phyloP scores from a whole-genome alignment of 257 asterid genomes.

The Solanum appendiculatum region DNA sequence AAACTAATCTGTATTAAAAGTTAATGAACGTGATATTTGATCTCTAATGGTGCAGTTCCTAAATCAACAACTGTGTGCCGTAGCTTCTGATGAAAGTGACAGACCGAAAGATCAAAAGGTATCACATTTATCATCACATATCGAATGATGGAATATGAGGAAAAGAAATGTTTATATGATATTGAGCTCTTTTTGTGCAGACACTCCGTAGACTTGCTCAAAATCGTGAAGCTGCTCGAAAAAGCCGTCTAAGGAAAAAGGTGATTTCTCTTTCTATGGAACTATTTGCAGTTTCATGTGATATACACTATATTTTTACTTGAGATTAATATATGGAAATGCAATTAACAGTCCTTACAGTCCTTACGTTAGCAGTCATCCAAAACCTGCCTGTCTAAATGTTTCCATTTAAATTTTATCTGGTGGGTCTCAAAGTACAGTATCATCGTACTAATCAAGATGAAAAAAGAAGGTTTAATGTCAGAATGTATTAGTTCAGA shows the following conservation, averaged over 20 bases:
- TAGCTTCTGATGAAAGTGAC: constrained; percentile 91
- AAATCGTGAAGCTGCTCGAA: constrained; percentile 98
- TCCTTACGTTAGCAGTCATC: not conserved
- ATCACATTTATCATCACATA: not conserved
- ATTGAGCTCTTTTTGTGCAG: constrained; percentile 17
- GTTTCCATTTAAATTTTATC: not conserved
- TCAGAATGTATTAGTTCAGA: not conserved
- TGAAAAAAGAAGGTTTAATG: not conserved
- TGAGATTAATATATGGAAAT: not conserved
- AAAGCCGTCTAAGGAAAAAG: constrained; percentile 84
- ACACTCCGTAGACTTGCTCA: constrained; percentile 94
- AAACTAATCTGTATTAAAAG: not conserved
- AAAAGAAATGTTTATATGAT: not conserved
- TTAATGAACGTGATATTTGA: not conserved
- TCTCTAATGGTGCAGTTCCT: constrained; percentile 37
- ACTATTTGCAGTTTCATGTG: not conserved
- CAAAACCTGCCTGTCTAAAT: not conserved
- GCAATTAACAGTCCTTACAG: not conserved
- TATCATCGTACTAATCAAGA: not conserved
- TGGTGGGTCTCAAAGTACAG: not conserved
- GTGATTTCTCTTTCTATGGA: constrained; percentile 19
- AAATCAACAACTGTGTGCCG: constrained; percentile 34
- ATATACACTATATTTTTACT: not conserved
- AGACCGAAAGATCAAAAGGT: constrained; percentile 97
- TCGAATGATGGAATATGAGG: not conserved